phyloP scores from a whole-genome alignment of 1,284 basidiomycete species.

The Thelephora terrestris region DNA sequence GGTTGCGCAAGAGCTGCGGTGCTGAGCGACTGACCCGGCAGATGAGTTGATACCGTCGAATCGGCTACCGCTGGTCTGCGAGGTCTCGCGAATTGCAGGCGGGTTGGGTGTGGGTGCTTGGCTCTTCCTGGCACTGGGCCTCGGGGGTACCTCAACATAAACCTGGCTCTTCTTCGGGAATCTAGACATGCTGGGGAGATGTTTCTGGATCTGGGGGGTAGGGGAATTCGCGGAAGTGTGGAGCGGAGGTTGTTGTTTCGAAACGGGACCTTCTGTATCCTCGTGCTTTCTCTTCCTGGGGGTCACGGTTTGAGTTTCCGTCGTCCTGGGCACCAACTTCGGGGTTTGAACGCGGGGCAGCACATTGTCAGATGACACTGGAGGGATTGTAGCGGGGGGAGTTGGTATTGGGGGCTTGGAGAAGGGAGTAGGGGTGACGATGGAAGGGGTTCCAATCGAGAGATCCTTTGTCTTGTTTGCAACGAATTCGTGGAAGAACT shows the following conservation, averaged over 20 bases:
- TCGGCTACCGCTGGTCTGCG: slow-evolving; percentile 20
- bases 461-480: slow-evolving; percentile 35
- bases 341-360: slow-evolving; percentile 36
- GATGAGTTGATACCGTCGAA: slow-evolving; percentile 45
- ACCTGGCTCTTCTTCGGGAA: slow-evolving; percentile 29
- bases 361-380: neutral
- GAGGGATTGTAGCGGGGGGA: slow-evolving; percentile 5
- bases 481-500: slow-evolving; percentile 56
- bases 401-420: slow-evolving; percentile 4
- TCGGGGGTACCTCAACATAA: slow-evolving; percentile 49
- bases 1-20: slow-evolving; percentile 14
- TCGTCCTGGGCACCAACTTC: slow-evolving; percentile 25
- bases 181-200: slow-evolving; percentile 8
- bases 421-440: slow-evolving; percentile 10
- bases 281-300: slow-evolving; percentile 40
- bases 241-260: slow-evolving; percentile 15
- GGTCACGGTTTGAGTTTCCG: slow-evolving; percentile 25
- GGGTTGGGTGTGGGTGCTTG: slow-evolving; percentile 23
- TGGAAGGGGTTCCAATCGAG: slow-evolving; percentile 8
- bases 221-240: neutral
- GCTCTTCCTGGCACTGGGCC: slow-evolving; percentile 35
- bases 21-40: slow-evolving; percentile 34
- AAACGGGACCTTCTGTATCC: slow-evolving; percentile 29
- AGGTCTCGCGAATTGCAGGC: slow-evolving; percentile 24
- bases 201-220: neutral